phyloP scores from a whole-genome alignment of 176 grass and related monocot species.

The Oryza glaberrima region DNA sequence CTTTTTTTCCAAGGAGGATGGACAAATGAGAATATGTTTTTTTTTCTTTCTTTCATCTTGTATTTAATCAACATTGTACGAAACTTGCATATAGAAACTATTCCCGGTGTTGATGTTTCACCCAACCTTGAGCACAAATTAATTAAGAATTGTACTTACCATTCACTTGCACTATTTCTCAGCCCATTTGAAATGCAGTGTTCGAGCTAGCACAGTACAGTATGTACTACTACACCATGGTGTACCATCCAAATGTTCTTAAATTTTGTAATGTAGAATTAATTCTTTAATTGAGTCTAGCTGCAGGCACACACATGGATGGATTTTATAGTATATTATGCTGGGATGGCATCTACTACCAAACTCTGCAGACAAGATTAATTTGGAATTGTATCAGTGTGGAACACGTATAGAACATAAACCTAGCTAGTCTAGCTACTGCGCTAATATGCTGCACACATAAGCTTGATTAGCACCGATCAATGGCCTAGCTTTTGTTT shows the following conservation, averaged over 20 bases:
- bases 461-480: too few species aligned
- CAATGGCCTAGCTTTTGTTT: too few species aligned
- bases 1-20: not conserved
- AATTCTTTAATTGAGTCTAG: too few species aligned
- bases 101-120: slow-evolving; percentile 11
- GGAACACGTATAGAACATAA: too few species aligned
- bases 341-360: not conserved
- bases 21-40: not conserved
- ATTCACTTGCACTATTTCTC: not conserved
- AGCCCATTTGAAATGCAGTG: not conserved
- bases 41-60: not conserved
- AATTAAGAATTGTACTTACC: not conserved
- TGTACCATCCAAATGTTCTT: not conserved
- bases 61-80: not conserved
- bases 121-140: not conserved
- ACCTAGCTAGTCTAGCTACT: too few species aligned
- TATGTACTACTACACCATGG: not conserved
- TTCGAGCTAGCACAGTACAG: not conserved
- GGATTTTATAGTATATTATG: not conserved
- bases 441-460: too few species aligned
- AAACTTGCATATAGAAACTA: not conserved
- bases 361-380: not conserved
- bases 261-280: not conserved
- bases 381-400: not conserved
- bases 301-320: not conserved